A percentile compares a stretch with the other conserved stretches of the same genome.
phyloP scores from a whole-genome alignment of 139 green algal species.

The Coelastrella sp. region DNA sequence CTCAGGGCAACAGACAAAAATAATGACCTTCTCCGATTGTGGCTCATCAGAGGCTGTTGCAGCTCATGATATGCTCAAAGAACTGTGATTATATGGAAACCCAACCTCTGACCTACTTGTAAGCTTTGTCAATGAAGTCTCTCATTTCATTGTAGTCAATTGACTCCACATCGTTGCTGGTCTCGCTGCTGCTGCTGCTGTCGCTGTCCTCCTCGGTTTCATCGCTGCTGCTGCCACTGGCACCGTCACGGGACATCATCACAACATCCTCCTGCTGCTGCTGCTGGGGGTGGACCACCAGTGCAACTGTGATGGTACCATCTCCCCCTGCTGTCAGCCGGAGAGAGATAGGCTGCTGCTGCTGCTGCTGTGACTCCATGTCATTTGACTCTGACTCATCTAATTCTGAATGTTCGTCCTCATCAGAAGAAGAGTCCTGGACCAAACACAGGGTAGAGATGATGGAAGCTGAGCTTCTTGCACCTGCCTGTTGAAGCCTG shows the following conservation, averaged over 20 bases:
- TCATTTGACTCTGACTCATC: neutral
- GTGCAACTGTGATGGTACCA: neutral
- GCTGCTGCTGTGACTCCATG: neutral
- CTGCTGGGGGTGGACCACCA: slow-evolving; percentile 35
- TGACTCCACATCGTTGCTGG: slow-evolving; percentile 38
- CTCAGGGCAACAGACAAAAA: too few species aligned
- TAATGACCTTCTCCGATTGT: too few species aligned
- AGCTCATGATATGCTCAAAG: too few species aligned
- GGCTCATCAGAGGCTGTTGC: too few species aligned
- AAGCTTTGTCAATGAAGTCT: slow-evolving; percentile 33
- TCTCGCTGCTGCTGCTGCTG: slow-evolving; percentile 49
- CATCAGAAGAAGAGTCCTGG: neutral
- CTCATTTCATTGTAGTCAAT: slow-evolving; percentile 40
- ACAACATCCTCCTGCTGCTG: slow-evolving; percentile 14
- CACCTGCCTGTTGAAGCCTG: too few species aligned
- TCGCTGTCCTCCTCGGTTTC: neutral
- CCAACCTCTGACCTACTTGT: neutral
- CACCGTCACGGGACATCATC: neutral
- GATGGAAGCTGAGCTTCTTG: too few species aligned
- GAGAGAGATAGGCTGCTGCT: neutral
- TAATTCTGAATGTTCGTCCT: neutral
- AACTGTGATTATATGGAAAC: too few species aligned
- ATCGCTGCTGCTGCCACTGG: slow-evolving; percentile 30
- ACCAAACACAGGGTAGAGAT: neutral
- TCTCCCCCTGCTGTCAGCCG: neutral